Conservation (phyloP, 176 grass and related monocot species). For the Oryza glumipatula region DNA sequence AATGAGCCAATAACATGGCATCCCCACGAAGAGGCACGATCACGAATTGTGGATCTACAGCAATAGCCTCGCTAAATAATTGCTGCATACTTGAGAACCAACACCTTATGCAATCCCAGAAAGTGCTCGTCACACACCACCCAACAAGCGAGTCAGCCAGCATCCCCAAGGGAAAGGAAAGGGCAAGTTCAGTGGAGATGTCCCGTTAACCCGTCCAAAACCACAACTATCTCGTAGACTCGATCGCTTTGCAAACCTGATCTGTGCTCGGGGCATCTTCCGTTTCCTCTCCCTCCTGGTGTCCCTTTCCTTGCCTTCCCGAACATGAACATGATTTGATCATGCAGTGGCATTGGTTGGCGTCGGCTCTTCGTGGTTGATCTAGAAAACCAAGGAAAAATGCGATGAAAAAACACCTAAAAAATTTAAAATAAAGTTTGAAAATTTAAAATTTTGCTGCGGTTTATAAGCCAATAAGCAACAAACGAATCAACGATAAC, state of each 20-base stretch:
- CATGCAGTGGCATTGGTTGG: neutral
- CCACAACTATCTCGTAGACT: neutral
- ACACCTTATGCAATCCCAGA: neutral
- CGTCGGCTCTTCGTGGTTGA: too few relatives aligned
- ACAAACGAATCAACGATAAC: neutral
- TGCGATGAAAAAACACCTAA: too few relatives aligned
- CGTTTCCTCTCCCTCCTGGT: neutral
- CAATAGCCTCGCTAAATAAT: neutral
- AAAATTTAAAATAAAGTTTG: too few relatives aligned
- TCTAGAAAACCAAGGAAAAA: too few relatives aligned
- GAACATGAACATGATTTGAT: neutral
- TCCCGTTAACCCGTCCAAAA: constrained; percentile 35
- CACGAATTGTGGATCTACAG: constrained; percentile 15
- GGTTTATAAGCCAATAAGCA: too few relatives aligned
- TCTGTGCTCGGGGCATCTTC: neutral
- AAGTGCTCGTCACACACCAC: constrained; percentile 29
- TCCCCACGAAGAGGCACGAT: neutral
- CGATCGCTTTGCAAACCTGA: neutral
- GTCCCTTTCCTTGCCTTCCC: constrained; percentile 7
- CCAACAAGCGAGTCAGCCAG: neutral
- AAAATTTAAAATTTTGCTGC: too few relatives aligned
- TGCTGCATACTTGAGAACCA: constrained; percentile 22
- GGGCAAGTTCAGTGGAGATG: constrained; percentile 27
- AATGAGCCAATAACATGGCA: neutral
- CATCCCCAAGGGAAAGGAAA: neutral